phyloP scores from a whole-genome alignment of 2,329 filamentous ascomycete genomes.

The Ophiostoma sp. region DNA sequence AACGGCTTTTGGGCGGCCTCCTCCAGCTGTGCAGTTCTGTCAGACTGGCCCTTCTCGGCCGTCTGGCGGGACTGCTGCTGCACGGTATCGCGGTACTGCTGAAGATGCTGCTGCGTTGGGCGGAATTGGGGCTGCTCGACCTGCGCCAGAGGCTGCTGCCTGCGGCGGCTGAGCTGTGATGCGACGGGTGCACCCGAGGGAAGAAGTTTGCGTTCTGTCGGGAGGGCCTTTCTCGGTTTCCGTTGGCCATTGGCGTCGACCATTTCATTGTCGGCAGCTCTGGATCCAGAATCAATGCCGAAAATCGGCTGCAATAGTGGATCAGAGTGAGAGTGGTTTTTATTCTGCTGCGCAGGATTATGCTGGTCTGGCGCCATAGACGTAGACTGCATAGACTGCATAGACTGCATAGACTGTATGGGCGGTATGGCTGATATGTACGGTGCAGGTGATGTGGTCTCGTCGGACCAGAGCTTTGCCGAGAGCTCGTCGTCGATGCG shows the following conservation, averaged over 20 bases:
- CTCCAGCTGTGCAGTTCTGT: slow-evolving; percentile 10
- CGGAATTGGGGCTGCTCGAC: not conserved
- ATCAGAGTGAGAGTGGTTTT: not conserved
- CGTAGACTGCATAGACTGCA: not conserved
- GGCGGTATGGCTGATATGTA: not conserved
- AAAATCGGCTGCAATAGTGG: not conserved
- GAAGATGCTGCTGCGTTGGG: not conserved
- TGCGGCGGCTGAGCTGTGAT: not conserved
- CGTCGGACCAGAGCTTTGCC: slow-evolving; percentile 25
- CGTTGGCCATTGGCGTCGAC: slow-evolving; percentile 18
- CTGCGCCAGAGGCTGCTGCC: not conserved
- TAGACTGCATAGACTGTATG: not conserved
- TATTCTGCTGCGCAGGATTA: not conserved
- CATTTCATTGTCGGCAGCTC: not conserved
- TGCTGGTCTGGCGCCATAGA: not conserved
- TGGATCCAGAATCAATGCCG: not conserved
- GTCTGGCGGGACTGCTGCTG: not conserved
- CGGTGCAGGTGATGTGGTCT: not conserved
- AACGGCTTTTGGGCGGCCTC: slow-evolving; percentile 26
- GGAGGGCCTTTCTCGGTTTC: slow-evolving; percentile 25
- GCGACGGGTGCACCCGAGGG: slow-evolving; percentile 17
- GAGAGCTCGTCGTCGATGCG: slow-evolving; percentile 25
- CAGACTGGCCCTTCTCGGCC: not conserved
- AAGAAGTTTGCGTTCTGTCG: slow-evolving; percentile 26
- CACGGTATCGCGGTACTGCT: slow-evolving; percentile 12